Percentiles rank a stretch among this genome's conserved stretches.
Conservation (phyloP, 2,329 filamentous ascomycete genomes). For the Clarireedia homoeocarpa region DNA sequence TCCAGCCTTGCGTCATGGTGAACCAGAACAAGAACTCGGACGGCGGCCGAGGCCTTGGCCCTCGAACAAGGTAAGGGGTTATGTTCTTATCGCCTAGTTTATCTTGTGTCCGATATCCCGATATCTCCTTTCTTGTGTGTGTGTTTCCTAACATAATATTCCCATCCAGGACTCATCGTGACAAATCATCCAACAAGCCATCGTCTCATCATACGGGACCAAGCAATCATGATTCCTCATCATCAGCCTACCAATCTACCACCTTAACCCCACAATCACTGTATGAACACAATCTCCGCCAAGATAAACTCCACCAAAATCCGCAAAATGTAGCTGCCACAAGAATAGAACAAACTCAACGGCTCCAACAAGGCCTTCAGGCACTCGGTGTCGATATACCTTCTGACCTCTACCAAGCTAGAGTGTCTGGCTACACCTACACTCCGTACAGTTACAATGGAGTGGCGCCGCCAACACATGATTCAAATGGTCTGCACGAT, state of each 20-base stretch:
- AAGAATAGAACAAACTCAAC: neutral
- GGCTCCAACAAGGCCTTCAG: neutral
- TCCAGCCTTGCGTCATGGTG: neutral
- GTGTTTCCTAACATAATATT: neutral
- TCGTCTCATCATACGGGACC: neutral
- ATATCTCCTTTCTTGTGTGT: neutral
- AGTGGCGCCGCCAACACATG: no score
- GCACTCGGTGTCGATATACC: conserved; percentile 1
- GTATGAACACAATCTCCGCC: neutral
- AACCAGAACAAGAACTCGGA: no score
- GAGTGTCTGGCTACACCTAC: neutral
- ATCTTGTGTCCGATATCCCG: neutral
- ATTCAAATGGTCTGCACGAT: no score
- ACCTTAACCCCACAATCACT: neutral
- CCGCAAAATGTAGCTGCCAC: neutral
- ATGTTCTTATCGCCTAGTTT: neutral
- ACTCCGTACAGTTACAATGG: neutral
- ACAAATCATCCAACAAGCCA: neutral
- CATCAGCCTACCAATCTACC: no score
- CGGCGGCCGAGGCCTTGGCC: no score
- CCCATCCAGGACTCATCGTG: neutral
- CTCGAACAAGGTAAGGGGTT: neutral
- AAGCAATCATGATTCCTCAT: neutral
- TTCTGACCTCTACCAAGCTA: neutral
- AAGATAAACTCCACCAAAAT: neutral